Evolutionary conservation across 129 eudicot species (phyloP), one percentile per base, ranked within the genome.

Genomic region (Heracleum sosnowskyi): DNA sequence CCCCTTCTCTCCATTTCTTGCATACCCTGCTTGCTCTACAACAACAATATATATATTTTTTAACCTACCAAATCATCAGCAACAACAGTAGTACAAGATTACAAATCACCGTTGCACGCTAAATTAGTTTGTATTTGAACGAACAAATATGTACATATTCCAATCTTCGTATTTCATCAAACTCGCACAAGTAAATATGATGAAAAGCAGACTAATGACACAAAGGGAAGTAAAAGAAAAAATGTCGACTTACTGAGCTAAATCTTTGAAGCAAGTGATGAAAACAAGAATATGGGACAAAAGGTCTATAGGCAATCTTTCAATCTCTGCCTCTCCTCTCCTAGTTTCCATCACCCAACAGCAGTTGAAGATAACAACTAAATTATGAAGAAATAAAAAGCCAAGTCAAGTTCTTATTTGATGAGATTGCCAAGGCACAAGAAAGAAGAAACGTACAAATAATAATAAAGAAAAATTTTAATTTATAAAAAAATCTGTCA

Each of bases 1-100:
- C 99, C 24, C 92, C 97, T 81, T 92, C 82, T 80, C 86, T 90
- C 99, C 97, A 95, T 89, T 90, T 92, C 80, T 81, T 82, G 55
- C 96, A 88, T 78, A 95, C 99, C 72, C 92, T 70, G 79, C 99
- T 92, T 70, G 90, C 86, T 86, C 99, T 92, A 39, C 69, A 29
- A 33, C 9, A 13, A 64, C 29, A 60, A 7, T 1, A 20, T 3
- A 44, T 13, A 49, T 20, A 7, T 57, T n/a, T 20, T 53, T 53
- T 55, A 57, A 57, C 24, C 31, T 11, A 55, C 64, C 64, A 55
- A 24, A 22, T 55, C 1, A 24, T 10, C 31, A 7, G 12, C 60
- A 5, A 49, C 60, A 20, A 1, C 6, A 51, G 11, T 51, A n/a
- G n/a, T n/a, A n/a, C n/a, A n/a, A n/a, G n/a, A n/a, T n/a, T n/a